Evolutionary conservation across 208 protist species (phyloP).

Genomic region (Sergeia podlipaevii): DNA sequence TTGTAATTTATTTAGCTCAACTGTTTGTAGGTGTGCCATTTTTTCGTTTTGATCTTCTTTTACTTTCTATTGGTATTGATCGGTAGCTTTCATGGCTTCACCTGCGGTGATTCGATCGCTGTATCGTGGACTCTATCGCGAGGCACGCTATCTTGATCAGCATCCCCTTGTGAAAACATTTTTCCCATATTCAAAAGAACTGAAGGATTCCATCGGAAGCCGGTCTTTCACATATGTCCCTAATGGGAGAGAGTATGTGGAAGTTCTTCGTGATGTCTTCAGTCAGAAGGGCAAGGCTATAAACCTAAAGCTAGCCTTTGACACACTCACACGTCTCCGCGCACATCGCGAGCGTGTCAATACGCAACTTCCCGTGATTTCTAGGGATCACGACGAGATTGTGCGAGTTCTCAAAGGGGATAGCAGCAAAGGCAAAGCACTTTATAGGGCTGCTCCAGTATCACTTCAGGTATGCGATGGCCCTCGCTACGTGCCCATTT

Average conservation of each 20-base stretch:
- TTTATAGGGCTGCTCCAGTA: too few relatives aligned
- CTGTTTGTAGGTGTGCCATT: constrained; percentile 4
- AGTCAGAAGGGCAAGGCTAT: constrained; percentile 22
- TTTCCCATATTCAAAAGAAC: constrained; percentile 58
- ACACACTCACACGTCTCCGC: constrained; percentile 65
- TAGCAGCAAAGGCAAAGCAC: too few relatives aligned
- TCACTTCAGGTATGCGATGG: background rate
- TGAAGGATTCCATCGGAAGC: constrained; percentile 49
- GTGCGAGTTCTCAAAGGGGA: too few relatives aligned
- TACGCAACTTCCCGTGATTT: constrained; percentile 35
- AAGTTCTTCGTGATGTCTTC: constrained; percentile 54
- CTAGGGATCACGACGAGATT: constrained; percentile 41
- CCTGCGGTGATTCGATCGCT: constrained; percentile 63
- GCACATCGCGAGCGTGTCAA: constrained; percentile 63
- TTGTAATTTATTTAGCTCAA: constrained; percentile 9
- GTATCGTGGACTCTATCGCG: constrained; percentile 63
- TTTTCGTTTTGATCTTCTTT: constrained; percentile 20
- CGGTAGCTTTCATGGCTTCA: constrained; percentile 2
- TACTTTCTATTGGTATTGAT: background rate
- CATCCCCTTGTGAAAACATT: constrained; percentile 67
- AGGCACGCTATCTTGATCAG: constrained; percentile 51
- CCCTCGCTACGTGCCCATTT: constrained; percentile 34
- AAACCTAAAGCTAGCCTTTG: constrained; percentile 64
- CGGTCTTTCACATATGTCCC: constrained; percentile 53
- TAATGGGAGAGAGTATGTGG: constrained; percentile 38